These are phyloP conservation scores for Claviceps sp. DNA, from an alignment of 2,329 filamentous ascomycete species.

Conservation along the genomic window DNA sequence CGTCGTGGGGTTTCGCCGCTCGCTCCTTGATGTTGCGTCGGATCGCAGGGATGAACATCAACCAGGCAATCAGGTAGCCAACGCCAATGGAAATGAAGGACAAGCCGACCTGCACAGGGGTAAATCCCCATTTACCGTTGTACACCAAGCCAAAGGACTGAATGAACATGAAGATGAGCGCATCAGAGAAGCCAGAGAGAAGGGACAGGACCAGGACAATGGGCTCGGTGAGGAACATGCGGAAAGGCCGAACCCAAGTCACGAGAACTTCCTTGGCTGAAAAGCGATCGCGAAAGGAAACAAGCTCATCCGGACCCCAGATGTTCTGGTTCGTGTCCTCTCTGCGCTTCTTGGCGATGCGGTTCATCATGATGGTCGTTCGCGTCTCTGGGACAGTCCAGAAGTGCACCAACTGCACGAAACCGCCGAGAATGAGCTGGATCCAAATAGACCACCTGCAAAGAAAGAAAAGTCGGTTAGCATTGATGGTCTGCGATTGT, in stretches of 20 bases:
- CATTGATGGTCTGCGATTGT: neutral
- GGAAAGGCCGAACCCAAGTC: slow-evolving; percentile 52
- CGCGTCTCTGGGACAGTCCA: slow-evolving; percentile 66
- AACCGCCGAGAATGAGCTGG: slow-evolving; percentile 63
- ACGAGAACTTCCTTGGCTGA: slow-evolving; percentile 40
- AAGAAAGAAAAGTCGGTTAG: neutral
- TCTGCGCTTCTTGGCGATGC: slow-evolving; percentile 62
- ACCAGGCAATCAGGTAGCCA: slow-evolving; percentile 51
- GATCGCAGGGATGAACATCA: slow-evolving; percentile 44
- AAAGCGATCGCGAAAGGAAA: slow-evolving; percentile 45
- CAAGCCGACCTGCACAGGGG: slow-evolving; percentile 40
- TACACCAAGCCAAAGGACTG: slow-evolving; percentile 59
- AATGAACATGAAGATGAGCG: slow-evolving; percentile 66
- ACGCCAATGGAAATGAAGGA: slow-evolving; percentile 53
- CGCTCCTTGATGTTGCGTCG: slow-evolving; percentile 38
- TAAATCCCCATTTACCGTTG: slow-evolving; percentile 48
- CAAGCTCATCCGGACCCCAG: slow-evolving; percentile 61
- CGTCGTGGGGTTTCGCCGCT: slow-evolving; percentile 34
- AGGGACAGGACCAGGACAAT: slow-evolving; percentile 59
- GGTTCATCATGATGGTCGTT: slow-evolving; percentile 63
- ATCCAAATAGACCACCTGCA: slow-evolving; percentile 62
- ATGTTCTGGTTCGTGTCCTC: slow-evolving; percentile 45
- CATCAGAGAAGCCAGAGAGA: slow-evolving; percentile 59
- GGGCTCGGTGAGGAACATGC: slow-evolving; percentile 61
- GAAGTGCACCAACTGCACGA: slow-evolving; percentile 54